These are phyloP conservation scores for Blastobotrys elegans DNA, from an alignment of 1,139 yeast genomes.

Conservation along the genomic window DNA sequence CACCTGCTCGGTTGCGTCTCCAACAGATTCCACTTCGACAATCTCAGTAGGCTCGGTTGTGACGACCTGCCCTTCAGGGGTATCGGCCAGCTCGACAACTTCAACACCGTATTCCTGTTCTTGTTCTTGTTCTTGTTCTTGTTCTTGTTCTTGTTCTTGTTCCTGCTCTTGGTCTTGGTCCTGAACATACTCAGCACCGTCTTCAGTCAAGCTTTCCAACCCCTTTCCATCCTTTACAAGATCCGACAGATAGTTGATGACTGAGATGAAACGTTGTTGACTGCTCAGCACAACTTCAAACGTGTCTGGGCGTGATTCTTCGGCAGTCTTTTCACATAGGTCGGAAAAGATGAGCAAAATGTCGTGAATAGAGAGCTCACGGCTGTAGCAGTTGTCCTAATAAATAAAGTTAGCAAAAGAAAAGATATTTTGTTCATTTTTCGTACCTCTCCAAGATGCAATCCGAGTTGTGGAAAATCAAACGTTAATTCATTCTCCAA, in stretches of 20 bases:
- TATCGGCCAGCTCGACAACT: background rate
- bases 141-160: constrained; percentile 1
- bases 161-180: too few species aligned
- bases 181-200: background rate
- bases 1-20: background rate
- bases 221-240: constrained; percentile 23
- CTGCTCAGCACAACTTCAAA: constrained; percentile 16
- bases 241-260: constrained; percentile 21
- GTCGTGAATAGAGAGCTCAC: constrained; percentile 24
- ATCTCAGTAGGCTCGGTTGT: background rate
- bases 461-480: constrained; percentile 20
- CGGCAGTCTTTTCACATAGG: constrained; percentile 17
- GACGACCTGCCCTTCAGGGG: background rate
- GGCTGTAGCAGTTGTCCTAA: constrained; percentile 25
- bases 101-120: too few species aligned
- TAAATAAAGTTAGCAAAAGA: background rate
- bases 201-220: constrained; percentile 9
- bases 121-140: too few species aligned
- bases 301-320: constrained; percentile 14
- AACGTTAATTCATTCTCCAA: constrained; percentile 22
- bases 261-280: constrained; percentile 22
- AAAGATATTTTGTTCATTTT: background rate
- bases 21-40: constrained; percentile 5
- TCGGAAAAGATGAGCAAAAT: constrained; percentile 20
- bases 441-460: constrained; percentile 23